These are phyloP conservation scores for Naematelia aurantialba DNA, from an alignment of 768 basidiomycete genomes.

Conservation along the genomic window DNA sequence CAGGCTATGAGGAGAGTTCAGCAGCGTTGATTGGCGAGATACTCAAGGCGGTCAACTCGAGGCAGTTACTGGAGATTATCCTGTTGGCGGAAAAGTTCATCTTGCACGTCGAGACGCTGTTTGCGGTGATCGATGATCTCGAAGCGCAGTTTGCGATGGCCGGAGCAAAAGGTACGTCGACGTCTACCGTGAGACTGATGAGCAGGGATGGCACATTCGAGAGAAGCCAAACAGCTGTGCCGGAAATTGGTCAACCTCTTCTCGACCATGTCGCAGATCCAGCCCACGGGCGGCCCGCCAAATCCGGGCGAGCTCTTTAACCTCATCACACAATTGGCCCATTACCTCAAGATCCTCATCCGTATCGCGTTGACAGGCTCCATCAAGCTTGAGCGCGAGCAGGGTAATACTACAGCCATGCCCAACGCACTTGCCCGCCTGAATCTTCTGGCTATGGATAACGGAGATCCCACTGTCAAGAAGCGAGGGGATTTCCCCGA, in stretches of 20 bases:
- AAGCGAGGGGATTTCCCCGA: conserved; percentile 36
- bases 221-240: conserved; percentile 97
- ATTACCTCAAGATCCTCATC: conserved; percentile 98
- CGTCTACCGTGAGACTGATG: neutral
- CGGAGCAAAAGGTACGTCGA: conserved; percentile 72
- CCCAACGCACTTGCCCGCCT: conserved; percentile 86
- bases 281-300: conserved; percentile 23
- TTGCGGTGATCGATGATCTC: conserved; percentile 93
- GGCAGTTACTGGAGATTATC: conserved; percentile 92
- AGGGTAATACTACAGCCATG: conserved; percentile 76
- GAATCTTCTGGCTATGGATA: conserved; percentile 70
- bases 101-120: conserved; percentile 93
- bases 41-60: conserved; percentile 93
- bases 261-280: conserved; percentile 89
- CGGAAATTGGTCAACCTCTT: conserved; percentile 98
- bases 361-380: conserved; percentile 95
- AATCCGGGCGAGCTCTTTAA: conserved; percentile 88
- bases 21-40: conserved; percentile 99
- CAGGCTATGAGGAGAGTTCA: conserved; percentile 98
- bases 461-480: conserved; percentile 48
- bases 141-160: conserved; percentile 78
- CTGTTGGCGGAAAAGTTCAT: conserved; percentile 99
- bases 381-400: conserved; percentile 89
- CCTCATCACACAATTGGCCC: conserved; percentile 95
- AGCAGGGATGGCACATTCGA: conserved; percentile 94